Evolutionary conservation across 495 filamentous ascomycete species (phyloP), one percentile per base, ranked within the genome.

Genomic region (Amniculicola lignicola): DNA sequence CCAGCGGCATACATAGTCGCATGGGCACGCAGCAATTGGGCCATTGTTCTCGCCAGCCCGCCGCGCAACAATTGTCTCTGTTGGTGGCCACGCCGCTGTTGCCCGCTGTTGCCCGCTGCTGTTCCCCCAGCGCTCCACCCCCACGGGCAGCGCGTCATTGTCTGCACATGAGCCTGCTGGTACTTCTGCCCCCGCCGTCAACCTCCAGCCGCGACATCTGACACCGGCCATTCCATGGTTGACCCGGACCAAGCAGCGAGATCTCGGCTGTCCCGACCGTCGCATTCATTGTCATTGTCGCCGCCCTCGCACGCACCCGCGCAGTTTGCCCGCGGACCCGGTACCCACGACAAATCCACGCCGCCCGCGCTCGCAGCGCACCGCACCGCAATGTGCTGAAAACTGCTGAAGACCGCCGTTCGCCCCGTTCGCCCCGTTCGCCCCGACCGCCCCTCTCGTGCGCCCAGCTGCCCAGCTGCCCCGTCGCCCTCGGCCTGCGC

Each of bases 181-280:
- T n/a, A n/a, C 51, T 38, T 44, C 52, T 22, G 54, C 22, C 37
- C 50, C 7, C 27, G 25, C 18, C 44, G 21, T 12, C 21, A 21
- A 19, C n/a, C 44, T 44, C 58, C 27, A 18, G 22, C 19, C 44
- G 48, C 44, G 51, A 56, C 54, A 46, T 59, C 60, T 55, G 16
- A 59, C 59, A 22, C 57, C 49, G 21, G n/a, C 49, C 38, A 25
- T 33, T 29, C 54, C 60, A 59, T 50, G 55, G 55, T 54, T 59
- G 60, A 50, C 51, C 59, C 54, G 31, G 28, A 48, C 48, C 4
- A 23, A 48, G 27, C 22, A 49, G n/a, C n/a, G n/a, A n/a, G n/a
- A n/a, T n/a, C 25, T 59, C 54, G 44, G 54, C 46, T 40, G 14
- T 50, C 47, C 43, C 40, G 53, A 39, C 53, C 42, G 33, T 18